Evolutionary conservation across 1,284 basidiomycete genomes (phyloP).

Genomic region (Albatrellus sp.): DNA sequence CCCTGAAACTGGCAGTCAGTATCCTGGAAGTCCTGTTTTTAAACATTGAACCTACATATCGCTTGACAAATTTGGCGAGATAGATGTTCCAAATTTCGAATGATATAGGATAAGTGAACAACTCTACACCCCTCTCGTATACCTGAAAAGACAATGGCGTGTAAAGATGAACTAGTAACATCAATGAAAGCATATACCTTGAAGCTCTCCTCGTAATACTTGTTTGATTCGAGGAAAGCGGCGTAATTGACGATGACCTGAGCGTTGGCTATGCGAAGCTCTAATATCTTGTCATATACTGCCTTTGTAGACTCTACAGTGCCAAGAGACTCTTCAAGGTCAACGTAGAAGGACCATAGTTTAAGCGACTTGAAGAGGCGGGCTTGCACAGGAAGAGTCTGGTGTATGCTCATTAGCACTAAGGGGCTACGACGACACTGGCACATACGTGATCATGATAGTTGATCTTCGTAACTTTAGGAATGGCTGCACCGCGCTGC

Average conservation of each 20-base stretch:
- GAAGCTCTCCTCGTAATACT: slow-evolving; percentile 98
- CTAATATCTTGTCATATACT: slow-evolving; percentile 95
- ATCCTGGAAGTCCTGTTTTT: not conserved
- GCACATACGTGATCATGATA: slow-evolving; percentile 87
- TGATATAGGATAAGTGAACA: slow-evolving; percentile 96
- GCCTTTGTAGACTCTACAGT: slow-evolving; percentile 86
- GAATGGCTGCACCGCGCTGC: slow-evolving; percentile 88
- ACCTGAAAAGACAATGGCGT: slow-evolving; percentile 33
- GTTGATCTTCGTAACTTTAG: slow-evolving; percentile 82
- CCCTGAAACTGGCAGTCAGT: slow-evolving; percentile 34
- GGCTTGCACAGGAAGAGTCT: slow-evolving; percentile 77
- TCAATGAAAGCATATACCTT: slow-evolving; percentile 42
- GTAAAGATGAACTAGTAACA: not conserved
- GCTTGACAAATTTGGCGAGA: slow-evolving; percentile 91
- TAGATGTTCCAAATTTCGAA: slow-evolving; percentile 99
- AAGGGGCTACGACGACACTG: not conserved
- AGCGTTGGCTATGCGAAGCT: slow-evolving; percentile 97
- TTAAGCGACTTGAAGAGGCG: slow-evolving; percentile 97
- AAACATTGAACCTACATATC: slow-evolving; percentile 60
- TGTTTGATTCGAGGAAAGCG: slow-evolving; percentile 92
- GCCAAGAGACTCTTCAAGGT: slow-evolving; percentile 94
- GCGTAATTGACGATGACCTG: slow-evolving; percentile 98
- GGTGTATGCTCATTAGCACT: slow-evolving; percentile 9
- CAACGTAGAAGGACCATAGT: slow-evolving; percentile 98
- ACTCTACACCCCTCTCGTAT: slow-evolving; percentile 93